These are phyloP conservation scores for Kodamaea laetipori DNA, from an alignment of 805 yeast species.

Conservation along the genomic window DNA sequence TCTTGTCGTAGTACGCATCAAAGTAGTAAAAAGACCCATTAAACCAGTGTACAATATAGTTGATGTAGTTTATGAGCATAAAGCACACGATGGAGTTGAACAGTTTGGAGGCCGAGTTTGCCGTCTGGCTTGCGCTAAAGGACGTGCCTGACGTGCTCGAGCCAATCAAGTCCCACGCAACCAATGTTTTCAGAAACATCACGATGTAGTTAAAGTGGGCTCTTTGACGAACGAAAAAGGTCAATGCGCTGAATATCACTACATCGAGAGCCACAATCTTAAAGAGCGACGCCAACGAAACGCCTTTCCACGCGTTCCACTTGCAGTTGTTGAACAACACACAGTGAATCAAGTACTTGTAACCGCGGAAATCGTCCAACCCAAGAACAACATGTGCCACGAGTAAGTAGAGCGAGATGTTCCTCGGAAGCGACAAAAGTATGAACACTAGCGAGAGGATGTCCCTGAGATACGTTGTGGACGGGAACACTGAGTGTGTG, in stretches of 20 bases:
- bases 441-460: constrained; percentile 18
- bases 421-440: constrained; percentile 17
- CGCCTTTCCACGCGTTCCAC: not conserved
- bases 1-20: constrained; percentile 12
- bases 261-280: constrained; percentile 4
- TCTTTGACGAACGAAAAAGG: constrained; percentile 12
- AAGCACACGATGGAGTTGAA: constrained; percentile 17
- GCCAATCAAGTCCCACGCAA: constrained; percentile 19
- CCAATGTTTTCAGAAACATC: constrained; percentile 18
- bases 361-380: constrained; percentile 17
- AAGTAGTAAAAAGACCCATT: constrained; percentile 14
- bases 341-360: constrained; percentile 16
- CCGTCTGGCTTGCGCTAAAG: not conserved
- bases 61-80: constrained; percentile 18
- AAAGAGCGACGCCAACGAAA: constrained; percentile 1
- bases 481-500: constrained; percentile 6
- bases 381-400: constrained; percentile 17
- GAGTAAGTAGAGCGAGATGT: constrained; percentile 15
- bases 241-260: not conserved
- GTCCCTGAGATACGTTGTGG: constrained; percentile 15
- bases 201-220: constrained; percentile 18
- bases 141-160: constrained; percentile 4
- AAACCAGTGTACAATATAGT: constrained; percentile 18
- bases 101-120: constrained; percentile 10
- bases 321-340: constrained; percentile 11